Percentiles rank a stretch among this genome's conserved stretches.
These are phyloP conservation scores for Colletotrichum gloeosporioides DNA, from an alignment of 2,329 filamentous ascomycete genomes.

Conservation along the genomic window DNA sequence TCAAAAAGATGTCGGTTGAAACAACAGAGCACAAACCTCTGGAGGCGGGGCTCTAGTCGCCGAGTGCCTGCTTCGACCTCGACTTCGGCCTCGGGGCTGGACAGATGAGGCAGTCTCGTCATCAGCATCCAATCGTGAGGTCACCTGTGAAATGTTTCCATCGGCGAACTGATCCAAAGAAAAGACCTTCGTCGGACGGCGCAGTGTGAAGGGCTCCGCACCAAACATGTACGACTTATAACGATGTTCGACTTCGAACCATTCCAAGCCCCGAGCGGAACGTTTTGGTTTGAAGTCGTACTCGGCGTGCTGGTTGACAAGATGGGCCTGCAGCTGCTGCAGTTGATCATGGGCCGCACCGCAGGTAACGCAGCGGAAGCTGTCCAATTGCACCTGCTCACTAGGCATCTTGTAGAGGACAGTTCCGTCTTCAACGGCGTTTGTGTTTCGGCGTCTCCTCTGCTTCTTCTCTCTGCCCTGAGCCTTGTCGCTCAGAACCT, in stretches of 20 bases:
- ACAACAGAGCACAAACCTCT: not conserved
- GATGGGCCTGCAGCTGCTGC: slow-evolving; percentile 52
- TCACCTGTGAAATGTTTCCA: slow-evolving; percentile 53
- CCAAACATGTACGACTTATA: slow-evolving; percentile 32
- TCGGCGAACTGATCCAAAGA: slow-evolving; percentile 48
- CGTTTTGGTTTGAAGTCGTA: slow-evolving; percentile 46
- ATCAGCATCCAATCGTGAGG: slow-evolving; percentile 44
- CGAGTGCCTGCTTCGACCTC: not conserved
- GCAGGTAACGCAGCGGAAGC: slow-evolving; percentile 57
- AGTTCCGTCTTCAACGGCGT: slow-evolving; percentile 40
- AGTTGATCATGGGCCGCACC: slow-evolving; percentile 52
- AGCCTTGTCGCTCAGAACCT: slow-evolving; percentile 62
- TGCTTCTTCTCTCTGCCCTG: slow-evolving; percentile 57
- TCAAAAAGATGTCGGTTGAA: not conserved
- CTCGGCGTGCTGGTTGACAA: slow-evolving; percentile 49
- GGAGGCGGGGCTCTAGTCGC: not conserved
- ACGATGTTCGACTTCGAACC: slow-evolving; percentile 37
- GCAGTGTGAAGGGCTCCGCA: slow-evolving; percentile 46
- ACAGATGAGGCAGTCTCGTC: not conserved
- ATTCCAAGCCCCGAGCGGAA: slow-evolving; percentile 43
- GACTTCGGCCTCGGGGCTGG: slow-evolving; percentile 1
- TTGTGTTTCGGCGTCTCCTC: slow-evolving; percentile 33
- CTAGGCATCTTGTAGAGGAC: slow-evolving; percentile 52
- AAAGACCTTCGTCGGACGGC: slow-evolving; percentile 46
- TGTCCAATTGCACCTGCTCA: slow-evolving; percentile 52